Evolutionary conservation across 306 rosid genomes (phyloP).

Genomic region (Dalbergia cochinchinensis): DNA sequence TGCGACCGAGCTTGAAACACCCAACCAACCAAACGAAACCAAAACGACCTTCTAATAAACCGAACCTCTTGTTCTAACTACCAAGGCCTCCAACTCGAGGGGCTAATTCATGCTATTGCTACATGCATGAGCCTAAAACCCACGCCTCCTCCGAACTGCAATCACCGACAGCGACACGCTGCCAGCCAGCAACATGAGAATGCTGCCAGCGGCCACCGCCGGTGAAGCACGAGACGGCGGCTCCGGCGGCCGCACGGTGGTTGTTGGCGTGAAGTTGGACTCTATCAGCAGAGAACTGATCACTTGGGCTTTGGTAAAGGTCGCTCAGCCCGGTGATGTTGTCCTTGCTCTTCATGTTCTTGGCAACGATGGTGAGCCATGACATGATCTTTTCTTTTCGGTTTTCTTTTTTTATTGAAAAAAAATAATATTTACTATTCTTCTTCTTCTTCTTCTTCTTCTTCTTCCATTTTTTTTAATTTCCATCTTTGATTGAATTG

Average conservation of each 20-base stretch:
- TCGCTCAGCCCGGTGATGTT: slow-evolving; percentile 86
- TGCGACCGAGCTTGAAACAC: slow-evolving; percentile 32
- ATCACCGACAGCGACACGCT: slow-evolving; percentile 49
- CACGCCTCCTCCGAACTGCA: slow-evolving; percentile 1
- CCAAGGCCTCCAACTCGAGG: neutral
- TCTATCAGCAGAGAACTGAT: slow-evolving; percentile 75
- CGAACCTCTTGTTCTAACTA: neutral
- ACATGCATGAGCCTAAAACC: slow-evolving; percentile 5
- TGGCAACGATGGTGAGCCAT: slow-evolving; percentile 61
- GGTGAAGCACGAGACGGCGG: too few species aligned
- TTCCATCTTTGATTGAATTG: neutral
- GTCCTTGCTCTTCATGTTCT: slow-evolving; percentile 91
- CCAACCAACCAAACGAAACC: slow-evolving; percentile 49
- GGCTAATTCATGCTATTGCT: too few species aligned
- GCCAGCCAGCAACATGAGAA: slow-evolving; percentile 41
- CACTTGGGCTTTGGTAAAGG: slow-evolving; percentile 89
- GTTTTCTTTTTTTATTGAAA: neutral
- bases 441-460: neutral
- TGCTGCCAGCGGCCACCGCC: slow-evolving; percentile 50
- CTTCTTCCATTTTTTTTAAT: neutral
- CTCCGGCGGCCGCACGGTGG: slow-evolving; percentile 61
- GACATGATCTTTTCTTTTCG: neutral
- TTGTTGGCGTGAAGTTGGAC: slow-evolving; percentile 87
- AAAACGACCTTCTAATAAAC: neutral
- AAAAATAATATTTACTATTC: neutral